Conservation (phyloP, 2,329 filamentous ascomycete species). For the Fusarium illudens region DNA sequence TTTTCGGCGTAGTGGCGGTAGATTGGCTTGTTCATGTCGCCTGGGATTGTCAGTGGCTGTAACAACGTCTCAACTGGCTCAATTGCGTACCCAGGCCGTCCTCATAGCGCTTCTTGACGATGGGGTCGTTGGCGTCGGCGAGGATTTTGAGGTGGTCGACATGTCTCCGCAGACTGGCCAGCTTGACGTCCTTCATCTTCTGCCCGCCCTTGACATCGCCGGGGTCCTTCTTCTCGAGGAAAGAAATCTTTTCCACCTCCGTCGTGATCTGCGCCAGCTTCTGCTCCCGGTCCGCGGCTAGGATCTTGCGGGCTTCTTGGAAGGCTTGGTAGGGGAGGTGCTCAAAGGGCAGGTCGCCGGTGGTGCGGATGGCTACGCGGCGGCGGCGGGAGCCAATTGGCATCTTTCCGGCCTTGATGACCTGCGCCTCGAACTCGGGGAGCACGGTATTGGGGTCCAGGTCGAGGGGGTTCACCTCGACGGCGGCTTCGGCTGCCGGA, state of each 20-base stretch:
- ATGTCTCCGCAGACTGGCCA: conserved; percentile 75
- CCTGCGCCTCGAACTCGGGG: conserved; percentile 65
- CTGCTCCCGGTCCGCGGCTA: conserved; percentile 80
- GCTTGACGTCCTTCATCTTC: conserved; percentile 68
- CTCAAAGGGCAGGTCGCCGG: conserved; percentile 81
- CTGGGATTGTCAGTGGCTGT: conserved; percentile 55
- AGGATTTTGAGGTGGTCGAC: conserved; percentile 84
- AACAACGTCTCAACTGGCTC: not conserved
- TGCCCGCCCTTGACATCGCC: conserved; percentile 69
- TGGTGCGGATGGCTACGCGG: conserved; percentile 73
- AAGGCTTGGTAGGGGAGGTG: conserved; percentile 97
- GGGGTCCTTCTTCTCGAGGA: conserved; percentile 67
- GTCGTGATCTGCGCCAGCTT: conserved; percentile 78
- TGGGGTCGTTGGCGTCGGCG: conserved; percentile 93
- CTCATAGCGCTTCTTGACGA: conserved; percentile 93
- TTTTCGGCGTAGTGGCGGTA: conserved; percentile 88
- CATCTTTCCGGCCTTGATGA: conserved; percentile 73
- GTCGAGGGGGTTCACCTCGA: conserved; percentile 48
- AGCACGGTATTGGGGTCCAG: conserved; percentile 75
- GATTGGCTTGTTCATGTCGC: conserved; percentile 95
- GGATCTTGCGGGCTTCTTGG: conserved; percentile 88
- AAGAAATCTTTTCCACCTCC: conserved; percentile 73
- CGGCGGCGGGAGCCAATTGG: conserved; percentile 88
- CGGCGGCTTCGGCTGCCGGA: conserved; percentile 24
- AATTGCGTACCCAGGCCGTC: conserved; percentile 76